Conservation (phyloP, 2,329 filamentous ascomycete genomes). For the Daldinia eschscholtzii region DNA sequence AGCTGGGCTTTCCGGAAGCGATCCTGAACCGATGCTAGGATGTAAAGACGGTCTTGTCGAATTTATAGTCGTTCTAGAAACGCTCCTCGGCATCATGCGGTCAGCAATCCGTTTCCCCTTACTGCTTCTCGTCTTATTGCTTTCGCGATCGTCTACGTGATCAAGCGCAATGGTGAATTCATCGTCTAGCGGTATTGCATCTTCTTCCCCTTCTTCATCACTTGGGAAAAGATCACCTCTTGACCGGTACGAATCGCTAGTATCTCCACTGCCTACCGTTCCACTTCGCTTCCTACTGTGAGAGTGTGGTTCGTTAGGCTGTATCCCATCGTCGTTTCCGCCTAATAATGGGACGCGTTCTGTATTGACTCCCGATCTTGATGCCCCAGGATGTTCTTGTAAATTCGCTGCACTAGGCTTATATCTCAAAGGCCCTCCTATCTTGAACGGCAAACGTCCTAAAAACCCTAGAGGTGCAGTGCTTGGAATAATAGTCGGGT, state of each 20-base stretch:
- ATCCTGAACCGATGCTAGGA: conserved; percentile 44
- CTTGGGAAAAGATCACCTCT: conserved; percentile 92
- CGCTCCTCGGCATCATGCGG: conserved; percentile 62
- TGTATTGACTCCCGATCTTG: conserved; percentile 56
- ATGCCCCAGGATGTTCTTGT: conserved; percentile 81
- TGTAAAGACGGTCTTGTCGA: conserved; percentile 54
- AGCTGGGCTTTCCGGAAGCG: conserved; percentile 54
- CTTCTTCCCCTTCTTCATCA: conserved; percentile 86
- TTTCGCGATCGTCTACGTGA: conserved; percentile 80
- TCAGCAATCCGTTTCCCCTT: conserved; percentile 68
- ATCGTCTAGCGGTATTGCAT: conserved; percentile 92
- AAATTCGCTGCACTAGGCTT: conserved; percentile 91
- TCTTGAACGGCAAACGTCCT: conserved; percentile 83
- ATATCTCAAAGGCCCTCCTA: conserved; percentile 86
- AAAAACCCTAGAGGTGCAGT: conserved; percentile 89
- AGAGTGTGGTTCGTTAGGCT: conserved; percentile 49
- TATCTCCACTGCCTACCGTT: conserved; percentile 83
- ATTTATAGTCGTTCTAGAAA: conserved; percentile 70
- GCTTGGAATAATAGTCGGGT: conserved; percentile 90
- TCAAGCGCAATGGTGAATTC: conserved; percentile 89
- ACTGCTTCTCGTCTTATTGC: conserved; percentile 71
- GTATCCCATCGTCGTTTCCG: conserved; percentile 31
- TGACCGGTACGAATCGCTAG: conserved; percentile 87
- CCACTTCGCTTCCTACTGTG: conserved; percentile 75
- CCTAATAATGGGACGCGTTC: conserved; percentile 79